phyloP scores from a whole-genome alignment of 352 stramenopile species.

The Globisporangium mamillatum region DNA sequence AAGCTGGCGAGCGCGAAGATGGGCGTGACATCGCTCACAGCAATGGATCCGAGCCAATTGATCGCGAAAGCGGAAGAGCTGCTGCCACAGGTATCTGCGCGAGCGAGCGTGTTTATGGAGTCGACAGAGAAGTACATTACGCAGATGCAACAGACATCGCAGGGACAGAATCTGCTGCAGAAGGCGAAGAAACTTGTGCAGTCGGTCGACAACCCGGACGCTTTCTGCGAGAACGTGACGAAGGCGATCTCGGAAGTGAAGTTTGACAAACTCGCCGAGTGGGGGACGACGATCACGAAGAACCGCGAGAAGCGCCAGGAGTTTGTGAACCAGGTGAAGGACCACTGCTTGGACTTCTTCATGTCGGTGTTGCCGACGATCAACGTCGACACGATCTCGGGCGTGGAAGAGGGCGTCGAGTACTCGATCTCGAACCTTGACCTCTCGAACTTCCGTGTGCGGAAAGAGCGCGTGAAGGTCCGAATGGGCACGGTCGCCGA shows the following conservation, averaged over 20 bases:
- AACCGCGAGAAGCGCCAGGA: conserved; percentile 70
- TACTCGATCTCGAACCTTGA: conserved; percentile 81
- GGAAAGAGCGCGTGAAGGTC: conserved; percentile 84
- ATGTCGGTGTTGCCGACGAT: conserved; percentile 82
- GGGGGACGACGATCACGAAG: conserved; percentile 56
- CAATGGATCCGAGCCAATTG: conserved; percentile 52
- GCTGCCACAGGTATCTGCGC: conserved; percentile 52
- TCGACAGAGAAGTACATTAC: conserved; percentile 70
- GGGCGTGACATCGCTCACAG: conserved; percentile 52
- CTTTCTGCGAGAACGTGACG: conserved; percentile 70
- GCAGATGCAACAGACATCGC: conserved; percentile 66
- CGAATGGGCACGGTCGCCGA: conserved; percentile 78
- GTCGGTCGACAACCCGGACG: conserved; percentile 71
- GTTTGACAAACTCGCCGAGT: conserved; percentile 64
- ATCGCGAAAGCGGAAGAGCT: conserved; percentile 64
- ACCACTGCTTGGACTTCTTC: conserved; percentile 85
- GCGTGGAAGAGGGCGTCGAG: conserved; percentile 68
- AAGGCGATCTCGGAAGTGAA: conserved; percentile 68
- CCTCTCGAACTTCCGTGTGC: conserved; percentile 79
- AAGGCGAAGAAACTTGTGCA: conserved; percentile 71
- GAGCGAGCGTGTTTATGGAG: conserved; percentile 47
- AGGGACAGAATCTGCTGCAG: conserved; percentile 61
- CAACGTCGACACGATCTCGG: conserved; percentile 78
- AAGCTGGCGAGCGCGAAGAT: conserved; percentile 57
- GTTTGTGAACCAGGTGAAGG: conserved; percentile 78